A percentile compares a stretch with the other conserved stretches of the same genome.
Conservation (phyloP, 2,329 filamentous ascomycete genomes). For the Pyrenochaeta sp. region DNA sequence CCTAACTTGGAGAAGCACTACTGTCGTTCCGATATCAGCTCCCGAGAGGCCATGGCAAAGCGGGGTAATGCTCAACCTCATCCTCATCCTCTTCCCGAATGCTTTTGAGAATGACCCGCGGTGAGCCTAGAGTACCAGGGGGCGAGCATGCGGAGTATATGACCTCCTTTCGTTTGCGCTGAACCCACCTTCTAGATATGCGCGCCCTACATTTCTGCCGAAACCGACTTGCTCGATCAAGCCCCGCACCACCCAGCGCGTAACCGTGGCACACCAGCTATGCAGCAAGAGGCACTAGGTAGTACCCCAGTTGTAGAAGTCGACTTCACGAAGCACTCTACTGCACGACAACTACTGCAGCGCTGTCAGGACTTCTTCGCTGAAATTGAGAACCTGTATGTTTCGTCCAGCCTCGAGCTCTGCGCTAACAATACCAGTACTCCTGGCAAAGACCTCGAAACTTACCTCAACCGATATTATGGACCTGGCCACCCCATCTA, state of each 20-base stretch:
- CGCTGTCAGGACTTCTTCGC: constrained; percentile 38
- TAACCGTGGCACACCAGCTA: neutral
- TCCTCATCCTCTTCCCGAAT: neutral
- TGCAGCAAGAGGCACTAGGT: constrained; percentile 9
- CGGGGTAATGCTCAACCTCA: neutral
- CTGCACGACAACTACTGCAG: constrained; percentile 30
- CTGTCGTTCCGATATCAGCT: neutral
- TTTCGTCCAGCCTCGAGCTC: neutral
- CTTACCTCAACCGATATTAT: constrained; percentile 44
- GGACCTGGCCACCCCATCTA: constrained; percentile 49
- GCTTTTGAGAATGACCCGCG: neutral
- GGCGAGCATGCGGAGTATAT: neutral
- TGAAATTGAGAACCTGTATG: constrained; percentile 39
- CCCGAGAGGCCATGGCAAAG: neutral
- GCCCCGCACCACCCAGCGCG: neutral
- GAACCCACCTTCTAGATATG: neutral
- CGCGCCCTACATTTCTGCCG: neutral
- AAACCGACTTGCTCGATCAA: neutral
- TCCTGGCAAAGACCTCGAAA: constrained; percentile 47
- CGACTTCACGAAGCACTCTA: constrained; percentile 28
- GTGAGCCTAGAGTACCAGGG: neutral
- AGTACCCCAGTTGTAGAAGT: constrained; percentile 11
- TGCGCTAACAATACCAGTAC: constrained; percentile 31
- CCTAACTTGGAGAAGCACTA: neutral
- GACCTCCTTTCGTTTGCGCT: neutral